Conservation (phyloP, 345 rosid genomes). For the Aethionema arabicum region DNA sequence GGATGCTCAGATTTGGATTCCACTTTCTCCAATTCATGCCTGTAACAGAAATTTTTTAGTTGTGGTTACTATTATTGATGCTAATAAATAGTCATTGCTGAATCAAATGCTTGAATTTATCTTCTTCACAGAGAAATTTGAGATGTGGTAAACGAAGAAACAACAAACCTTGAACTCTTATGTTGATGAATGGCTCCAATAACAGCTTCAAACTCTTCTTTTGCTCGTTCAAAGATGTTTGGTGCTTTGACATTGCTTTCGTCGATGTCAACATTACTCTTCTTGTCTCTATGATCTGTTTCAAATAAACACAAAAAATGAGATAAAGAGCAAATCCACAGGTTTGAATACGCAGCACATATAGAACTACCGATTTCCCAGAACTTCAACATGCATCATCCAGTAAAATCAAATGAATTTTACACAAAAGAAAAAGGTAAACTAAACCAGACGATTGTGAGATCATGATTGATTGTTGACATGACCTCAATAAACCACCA, state of each 20-base stretch:
- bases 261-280: constrained; percentile 43
- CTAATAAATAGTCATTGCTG: neutral
- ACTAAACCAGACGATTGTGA: neutral
- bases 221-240: constrained; percentile 55
- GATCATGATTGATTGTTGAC: neutral
- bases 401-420: too few species aligned
- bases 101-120: neutral
- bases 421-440: too few species aligned
- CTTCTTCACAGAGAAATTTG: neutral
- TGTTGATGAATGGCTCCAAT: constrained; percentile 44
- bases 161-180: constrained; percentile 33
- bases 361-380: neutral
- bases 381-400: neutral
- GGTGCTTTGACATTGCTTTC: constrained; percentile 57
- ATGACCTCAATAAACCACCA: neutral
- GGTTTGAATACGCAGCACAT: neutral
- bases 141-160: neutral
- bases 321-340: constrained; percentile 15
- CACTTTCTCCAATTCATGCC: constrained; percentile 37
- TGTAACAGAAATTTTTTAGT: constrained; percentile 31
- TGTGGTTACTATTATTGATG: neutral
- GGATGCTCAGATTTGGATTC: constrained; percentile 38
- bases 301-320: constrained; percentile 25
- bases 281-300: constrained; percentile 30
- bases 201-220: constrained; percentile 69